Base-by-base conservation (phyloP, 1,284 basidiomycete genomes). In the Entoloma clypeatum region DNA sequence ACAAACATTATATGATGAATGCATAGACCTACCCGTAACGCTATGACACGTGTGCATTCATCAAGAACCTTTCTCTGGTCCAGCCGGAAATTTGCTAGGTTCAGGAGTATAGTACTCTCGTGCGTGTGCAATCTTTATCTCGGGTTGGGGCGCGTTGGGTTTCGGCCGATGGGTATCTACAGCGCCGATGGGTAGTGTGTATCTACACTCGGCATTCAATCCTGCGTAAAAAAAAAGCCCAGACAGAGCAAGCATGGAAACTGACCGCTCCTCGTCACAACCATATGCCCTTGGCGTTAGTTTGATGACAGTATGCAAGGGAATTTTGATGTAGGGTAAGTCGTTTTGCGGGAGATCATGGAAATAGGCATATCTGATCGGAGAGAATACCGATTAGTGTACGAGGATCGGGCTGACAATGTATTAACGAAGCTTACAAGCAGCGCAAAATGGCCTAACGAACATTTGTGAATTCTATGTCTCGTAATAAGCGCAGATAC, bases 271-370 rank as follows among this genome's bases (percentile, higher is more conserved):
- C 64, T 99, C 96, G 62, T 97, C 92, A 69, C 95, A 99, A 14
- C 96, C 96, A 60, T 99, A 99, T 1, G 96, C 96, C 61, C 92
- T 93, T 2, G 96, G 96, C 1, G 95, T 98, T 39, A 99, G 75
- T 67, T 98, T 97, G 64, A 99, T 97, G 23, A 99, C 86, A 0
- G 95, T 99, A 61, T 99, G 96, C 41, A 98, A 67, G 0, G 92
- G 92, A 38, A 94, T 90, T 65, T 96, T 97, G 75, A 99, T 92
- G 61, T 99, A 99, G 1, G 96, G 96, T 36, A 99, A 73, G 58
- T 99, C 93, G 25, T 81, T 90, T 64, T 97, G 96, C 3, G 87
- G 79, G 13, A 96, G 69, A 52, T 93, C 84, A 63, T 96, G 88
- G 69, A 96, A 97, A 68, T 96, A 97, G 13, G 92, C 92, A 56